Evolutionary conservation across 768 basidiomycete genomes (phyloP), one percentile per base, ranked within the genome.

Genomic region (Tylopilus plumbeoviolaceoides): DNA sequence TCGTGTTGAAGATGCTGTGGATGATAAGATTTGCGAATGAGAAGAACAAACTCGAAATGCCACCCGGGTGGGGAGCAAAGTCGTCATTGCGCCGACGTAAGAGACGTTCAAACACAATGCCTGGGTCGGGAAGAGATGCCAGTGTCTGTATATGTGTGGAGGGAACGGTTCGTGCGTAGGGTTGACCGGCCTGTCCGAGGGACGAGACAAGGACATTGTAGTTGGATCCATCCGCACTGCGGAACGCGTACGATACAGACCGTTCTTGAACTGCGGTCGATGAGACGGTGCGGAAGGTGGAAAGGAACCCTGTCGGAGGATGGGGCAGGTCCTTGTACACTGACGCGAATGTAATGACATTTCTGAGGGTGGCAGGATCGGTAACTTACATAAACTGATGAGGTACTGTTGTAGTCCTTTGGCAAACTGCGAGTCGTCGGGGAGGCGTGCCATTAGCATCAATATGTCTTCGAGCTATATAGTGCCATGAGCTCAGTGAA

Each of bases 271-370:
- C 39, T 2, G 27, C 17, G 12, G 51, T 36, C 1, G 58, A 46
- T n/a, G 51, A 41, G 39, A 4, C 9, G 4, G 55, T 40, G 15
- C 44, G 57, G 25, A 58, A 51, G 7, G 60, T 56, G 10, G 68
- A 60, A 36, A 87, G 69, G 63, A 82, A 87, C 11, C 73, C 73
- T 45, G 66, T 69, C 10, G 87, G 83, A 5, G 89, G 89, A 56
- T 89, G 89, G 4, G 88, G 87, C 33, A 92, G 78, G 66, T 90
- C 90, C 55, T 85, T 82, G 74, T 84, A 90, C 39, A 90, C 85
- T 87, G 23, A 53, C 46, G 54, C 25, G 48, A 20, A 35, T 48
- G 43, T 39, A 44, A 36, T 18, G 36, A 21, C 47, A 41, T 43
- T 14, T 10, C 28, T 7, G 12, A 46, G 45, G n/a, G 39, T 35